Conservation (phyloP, 257 asterid genomes). For the Solanum sparsipilum region DNA sequence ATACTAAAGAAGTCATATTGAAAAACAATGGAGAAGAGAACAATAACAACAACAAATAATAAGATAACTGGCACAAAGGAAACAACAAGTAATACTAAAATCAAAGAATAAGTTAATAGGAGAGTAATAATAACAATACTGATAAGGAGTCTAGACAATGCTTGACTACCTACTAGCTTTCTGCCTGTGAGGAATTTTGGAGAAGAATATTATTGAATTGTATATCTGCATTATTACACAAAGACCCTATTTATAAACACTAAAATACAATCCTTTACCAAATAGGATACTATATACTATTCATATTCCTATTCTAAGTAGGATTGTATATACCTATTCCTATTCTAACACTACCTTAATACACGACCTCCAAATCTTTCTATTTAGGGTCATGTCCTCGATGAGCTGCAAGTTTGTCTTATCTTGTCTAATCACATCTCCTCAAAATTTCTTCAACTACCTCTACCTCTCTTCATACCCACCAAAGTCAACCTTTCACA, state of each 20-base stretch:
- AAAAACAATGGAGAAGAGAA: background rate
- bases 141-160: background rate
- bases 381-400: background rate
- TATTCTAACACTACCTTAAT: background rate
- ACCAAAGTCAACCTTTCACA: background rate
- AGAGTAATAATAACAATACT: background rate
- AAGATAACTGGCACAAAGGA: background rate
- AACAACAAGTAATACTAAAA: background rate
- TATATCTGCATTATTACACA: too few relatives aligned
- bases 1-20: background rate
- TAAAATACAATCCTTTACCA: background rate
- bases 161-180: background rate
- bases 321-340: background rate
- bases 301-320: background rate
- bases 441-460: background rate
- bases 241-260: background rate
- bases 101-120: background rate
- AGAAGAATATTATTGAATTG: too few relatives aligned
- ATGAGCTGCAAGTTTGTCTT: background rate
- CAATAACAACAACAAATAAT: background rate
- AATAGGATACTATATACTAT: background rate
- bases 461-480: background rate
- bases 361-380: background rate
- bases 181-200: too few relatives aligned
- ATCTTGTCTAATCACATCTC: background rate